Conservation (phyloP, 192 early-diverging fungal genomes). For the Rhizophagus sp. region DNA sequence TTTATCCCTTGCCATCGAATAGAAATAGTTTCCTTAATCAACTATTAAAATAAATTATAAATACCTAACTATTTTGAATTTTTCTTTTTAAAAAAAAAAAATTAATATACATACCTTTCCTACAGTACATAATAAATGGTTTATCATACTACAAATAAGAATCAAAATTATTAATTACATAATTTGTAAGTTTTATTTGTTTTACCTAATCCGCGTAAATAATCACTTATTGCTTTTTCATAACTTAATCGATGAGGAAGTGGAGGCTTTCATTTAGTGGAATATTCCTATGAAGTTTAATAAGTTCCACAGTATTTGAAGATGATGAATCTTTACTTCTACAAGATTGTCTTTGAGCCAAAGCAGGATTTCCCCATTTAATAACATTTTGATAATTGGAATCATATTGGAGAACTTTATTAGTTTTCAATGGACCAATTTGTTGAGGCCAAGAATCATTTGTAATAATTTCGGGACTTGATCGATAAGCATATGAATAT, state of each 20-base stretch:
- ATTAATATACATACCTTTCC: too few relatives aligned
- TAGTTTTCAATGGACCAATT: not conserved
- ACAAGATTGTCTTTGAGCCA: not conserved
- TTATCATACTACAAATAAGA: too few relatives aligned
- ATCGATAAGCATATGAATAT: not conserved
- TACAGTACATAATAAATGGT: too few relatives aligned
- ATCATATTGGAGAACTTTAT: constrained; percentile 12
- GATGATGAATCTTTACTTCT: not conserved
- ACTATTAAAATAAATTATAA: not conserved
- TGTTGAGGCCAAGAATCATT: not conserved
- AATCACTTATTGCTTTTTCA: constrained; percentile 52
- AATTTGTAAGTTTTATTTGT: too few relatives aligned
- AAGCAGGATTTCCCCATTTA: not conserved
- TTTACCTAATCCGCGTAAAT: constrained; percentile 33
- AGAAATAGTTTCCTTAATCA: constrained; percentile 10
- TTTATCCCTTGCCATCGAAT: not conserved
- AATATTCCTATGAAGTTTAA: constrained; percentile 37
- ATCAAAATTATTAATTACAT: too few relatives aligned
- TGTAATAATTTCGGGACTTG: not conserved
- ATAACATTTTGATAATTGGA: not conserved
- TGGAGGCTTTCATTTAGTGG: constrained; percentile 35
- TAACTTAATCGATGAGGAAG: constrained; percentile 46
- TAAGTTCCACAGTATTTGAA: not conserved
- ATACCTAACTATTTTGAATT: too few relatives aligned
- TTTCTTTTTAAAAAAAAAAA: too few relatives aligned